phyloP scores from a whole-genome alignment of 202 grass and related monocot genomes.

The Zoysia matrella region DNA sequence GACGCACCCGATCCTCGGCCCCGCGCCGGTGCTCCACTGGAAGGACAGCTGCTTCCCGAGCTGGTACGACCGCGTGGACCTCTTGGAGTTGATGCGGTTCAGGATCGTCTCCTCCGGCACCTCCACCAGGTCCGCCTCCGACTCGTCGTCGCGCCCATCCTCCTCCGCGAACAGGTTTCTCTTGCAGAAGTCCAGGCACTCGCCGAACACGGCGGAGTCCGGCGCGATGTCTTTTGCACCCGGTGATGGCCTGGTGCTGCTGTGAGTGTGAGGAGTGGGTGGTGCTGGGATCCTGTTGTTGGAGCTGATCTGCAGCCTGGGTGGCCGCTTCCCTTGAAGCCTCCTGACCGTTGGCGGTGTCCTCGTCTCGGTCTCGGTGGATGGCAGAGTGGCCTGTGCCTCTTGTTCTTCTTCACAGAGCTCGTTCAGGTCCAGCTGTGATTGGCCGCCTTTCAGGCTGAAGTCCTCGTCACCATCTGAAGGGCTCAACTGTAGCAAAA shows the following conservation, averaged over 20 bases:
- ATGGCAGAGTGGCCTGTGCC: background rate
- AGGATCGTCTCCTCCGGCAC: conserved; percentile 68
- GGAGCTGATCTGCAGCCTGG: conserved; percentile 29
- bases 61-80: conserved; percentile 69
- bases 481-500: conserved; percentile 55
- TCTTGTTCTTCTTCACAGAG: conserved; percentile 34
- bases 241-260: background rate
- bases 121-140: conserved; percentile 36
- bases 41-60: conserved; percentile 74
- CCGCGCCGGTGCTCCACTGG: conserved; percentile 77
- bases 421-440: conserved; percentile 43
- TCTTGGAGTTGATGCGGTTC: conserved; percentile 74
- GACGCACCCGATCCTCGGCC: conserved; percentile 79
- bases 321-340: conserved; percentile 46
- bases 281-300: background rate
- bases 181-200: conserved; percentile 58
- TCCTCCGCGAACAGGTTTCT: conserved; percentile 60
- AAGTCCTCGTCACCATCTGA: conserved; percentile 64
- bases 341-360: background rate
- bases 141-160: conserved; percentile 3
- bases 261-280: background rate
- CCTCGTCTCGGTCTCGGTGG: conserved; percentile 4
- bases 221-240: conserved; percentile 24
- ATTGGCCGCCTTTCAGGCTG: conserved; percentile 34
- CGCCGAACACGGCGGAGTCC: conserved; percentile 26